phyloP scores from a whole-genome alignment of 2,329 filamentous ascomycete species.

The Ceratocystis ficicola region DNA sequence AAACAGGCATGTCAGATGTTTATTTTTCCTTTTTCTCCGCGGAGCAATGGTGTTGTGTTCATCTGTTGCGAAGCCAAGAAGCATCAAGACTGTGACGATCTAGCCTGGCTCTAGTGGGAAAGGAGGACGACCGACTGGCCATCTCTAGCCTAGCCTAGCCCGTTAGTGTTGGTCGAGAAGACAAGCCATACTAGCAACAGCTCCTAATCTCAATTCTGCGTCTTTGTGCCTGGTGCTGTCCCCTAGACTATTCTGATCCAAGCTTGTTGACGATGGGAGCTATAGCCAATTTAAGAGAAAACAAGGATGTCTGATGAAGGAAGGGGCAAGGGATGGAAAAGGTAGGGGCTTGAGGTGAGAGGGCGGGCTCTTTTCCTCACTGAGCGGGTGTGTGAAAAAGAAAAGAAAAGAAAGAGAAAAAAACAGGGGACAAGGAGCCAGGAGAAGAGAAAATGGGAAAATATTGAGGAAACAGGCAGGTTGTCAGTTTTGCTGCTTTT shows the following conservation, averaged over 20 bases:
- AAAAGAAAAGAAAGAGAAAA: neutral
- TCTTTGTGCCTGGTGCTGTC: neutral
- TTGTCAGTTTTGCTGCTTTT: constrained; percentile 5
- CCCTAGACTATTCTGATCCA: neutral
- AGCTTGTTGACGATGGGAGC: neutral
- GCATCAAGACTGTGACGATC: neutral
- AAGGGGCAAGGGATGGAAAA: neutral
- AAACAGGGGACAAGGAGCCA: neutral
- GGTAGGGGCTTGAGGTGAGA: neutral
- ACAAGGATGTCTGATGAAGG: neutral
- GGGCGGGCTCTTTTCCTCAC: neutral
- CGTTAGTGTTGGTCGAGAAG: neutral
- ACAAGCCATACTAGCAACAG: no score
- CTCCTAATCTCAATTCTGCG: neutral
- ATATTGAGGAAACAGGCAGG: constrained; percentile 10
- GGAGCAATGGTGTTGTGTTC: neutral
- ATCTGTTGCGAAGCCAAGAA: neutral
- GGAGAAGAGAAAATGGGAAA: neutral
- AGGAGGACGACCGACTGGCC: neutral
- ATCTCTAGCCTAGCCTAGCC: neutral
- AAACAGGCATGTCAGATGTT: neutral
- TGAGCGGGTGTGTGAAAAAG: neutral
- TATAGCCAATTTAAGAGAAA: constrained; percentile 10
- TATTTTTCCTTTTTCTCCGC: neutral
- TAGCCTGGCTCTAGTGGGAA: neutral